Evolutionary conservation across 2,329 filamentous ascomycete genomes (phyloP).

Genomic region (Colletotrichum neosansevieriae): DNA sequence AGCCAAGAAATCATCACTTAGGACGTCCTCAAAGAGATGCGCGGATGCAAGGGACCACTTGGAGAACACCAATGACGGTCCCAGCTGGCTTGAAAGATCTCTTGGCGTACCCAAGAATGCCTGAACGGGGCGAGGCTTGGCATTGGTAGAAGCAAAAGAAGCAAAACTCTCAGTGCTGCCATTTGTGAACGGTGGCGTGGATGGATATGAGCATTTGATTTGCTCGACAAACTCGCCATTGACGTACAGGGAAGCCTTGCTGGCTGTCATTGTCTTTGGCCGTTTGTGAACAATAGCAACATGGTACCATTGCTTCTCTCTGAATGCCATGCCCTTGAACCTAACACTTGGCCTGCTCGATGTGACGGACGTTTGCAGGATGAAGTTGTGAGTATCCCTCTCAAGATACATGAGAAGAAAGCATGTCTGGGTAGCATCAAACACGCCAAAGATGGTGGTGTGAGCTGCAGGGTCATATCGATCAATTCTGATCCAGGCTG

Average conservation of each 20-base stretch:
- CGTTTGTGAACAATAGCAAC: conserved; percentile 88
- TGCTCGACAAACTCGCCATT: conserved; percentile 96
- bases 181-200: conserved; percentile 74
- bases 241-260: conserved; percentile 89
- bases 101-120: conserved; percentile 94
- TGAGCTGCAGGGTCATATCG: conserved; percentile 86
- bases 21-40: conserved; percentile 85
- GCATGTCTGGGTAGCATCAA: conserved; percentile 91
- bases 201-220: conserved; percentile 88
- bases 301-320: conserved; percentile 89
- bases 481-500: conserved; percentile 90
- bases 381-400: conserved; percentile 92
- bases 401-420: conserved; percentile 95
- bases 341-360: conserved; percentile 89
- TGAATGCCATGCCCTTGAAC: conserved; percentile 87
- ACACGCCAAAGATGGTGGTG: conserved; percentile 95
- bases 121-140: conserved; percentile 79
- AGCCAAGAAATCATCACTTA: conserved; percentile 92
- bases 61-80: conserved; percentile 78
- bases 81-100: conserved; percentile 82
- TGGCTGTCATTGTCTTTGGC: conserved; percentile 78
- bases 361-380: conserved; percentile 93
- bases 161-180: conserved; percentile 76
- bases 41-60: conserved; percentile 92
- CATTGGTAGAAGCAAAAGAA: conserved; percentile 71